phyloP scores from a whole-genome alignment of 345 rosid species.

The Rhizophora mangle region DNA sequence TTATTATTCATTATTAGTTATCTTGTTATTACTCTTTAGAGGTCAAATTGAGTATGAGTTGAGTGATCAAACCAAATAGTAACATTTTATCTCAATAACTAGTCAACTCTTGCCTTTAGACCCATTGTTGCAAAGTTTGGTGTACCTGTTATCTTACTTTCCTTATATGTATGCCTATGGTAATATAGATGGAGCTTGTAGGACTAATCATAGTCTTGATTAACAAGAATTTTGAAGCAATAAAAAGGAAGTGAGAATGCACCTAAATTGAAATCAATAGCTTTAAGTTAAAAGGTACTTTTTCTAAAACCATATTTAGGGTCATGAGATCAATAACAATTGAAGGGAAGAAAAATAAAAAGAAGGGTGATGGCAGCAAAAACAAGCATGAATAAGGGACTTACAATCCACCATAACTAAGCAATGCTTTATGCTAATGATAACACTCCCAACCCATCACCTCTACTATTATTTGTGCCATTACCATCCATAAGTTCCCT shows the following conservation, averaged over 20 bases:
- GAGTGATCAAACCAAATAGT: too few relatives aligned
- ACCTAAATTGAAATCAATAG: conserved; percentile 37
- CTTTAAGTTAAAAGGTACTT: conserved; percentile 33
- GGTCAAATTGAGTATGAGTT: too few relatives aligned
- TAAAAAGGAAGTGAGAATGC: background rate
- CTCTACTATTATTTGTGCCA: conserved; percentile 51
- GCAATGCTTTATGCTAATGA: conserved; percentile 32
- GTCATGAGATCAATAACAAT: conserved; percentile 21
- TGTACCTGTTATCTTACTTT: too few relatives aligned
- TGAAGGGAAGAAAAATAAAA: conserved; percentile 16
- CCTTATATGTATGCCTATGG: too few relatives aligned
- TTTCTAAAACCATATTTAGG: conserved; percentile 18
- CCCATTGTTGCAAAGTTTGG: too few relatives aligned
- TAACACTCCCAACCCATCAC: conserved; percentile 56
- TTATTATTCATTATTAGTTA: too few relatives aligned
- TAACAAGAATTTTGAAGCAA: background rate
- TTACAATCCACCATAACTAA: conserved; percentile 28
- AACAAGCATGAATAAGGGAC: conserved; percentile 16
- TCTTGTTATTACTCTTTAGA: too few relatives aligned
- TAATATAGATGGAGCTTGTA: too few relatives aligned
- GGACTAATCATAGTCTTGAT: too few relatives aligned
- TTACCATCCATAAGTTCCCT: conserved; percentile 46
- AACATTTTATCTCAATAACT: too few relatives aligned
- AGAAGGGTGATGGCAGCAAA: conserved; percentile 21
- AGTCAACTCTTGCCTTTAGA: too few relatives aligned